Evolutionary conservation across 345 rosid genomes (phyloP), one percentile per base, ranked within the genome.

Genomic region (Eucalyptus coolabah): DNA sequence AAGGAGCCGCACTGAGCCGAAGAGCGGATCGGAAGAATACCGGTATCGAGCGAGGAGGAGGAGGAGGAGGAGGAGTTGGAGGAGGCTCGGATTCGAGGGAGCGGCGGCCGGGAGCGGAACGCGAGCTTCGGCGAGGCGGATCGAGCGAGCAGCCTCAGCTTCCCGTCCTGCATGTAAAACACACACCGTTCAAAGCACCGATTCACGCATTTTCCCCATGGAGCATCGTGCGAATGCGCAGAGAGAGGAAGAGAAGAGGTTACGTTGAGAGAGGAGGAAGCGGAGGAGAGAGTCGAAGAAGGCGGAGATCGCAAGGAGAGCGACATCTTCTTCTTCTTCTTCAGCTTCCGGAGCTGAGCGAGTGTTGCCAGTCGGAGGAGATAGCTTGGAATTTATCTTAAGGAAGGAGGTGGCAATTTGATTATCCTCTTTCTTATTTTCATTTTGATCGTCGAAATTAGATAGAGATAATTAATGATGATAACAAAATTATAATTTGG

Each of bases 281-380:
- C 88, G 26, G 86, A 87, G 8, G 95, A 91, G 92, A 93, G 92
- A 92, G 94, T 88, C 37, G 92, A 51, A 88, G 93, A 92, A 50
- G 95, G 93, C 95, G 99, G 96, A 97, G 96, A 92, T 92, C 92
- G 96, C 99, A 97, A 95, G 92, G 98, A 88, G 92, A 95, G 87
- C 90, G 95, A 50, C 99, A 96, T 96, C 89, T 92, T 63, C 28
- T 56, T 56, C 40, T 51, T 67, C 83, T 56, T 56, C 83, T 54
- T 67, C 85, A 40, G 85, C 47, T 77, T 21, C 85, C 24, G 15
- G 83, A 77, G 47, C 63, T 32, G 80, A 9, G 81, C 24, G 12
- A n/a, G 24, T 5, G 82, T 42, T 1, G 14, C 15, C 28, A 77
- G 44, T 18, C 12, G 45, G 83, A 72, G 44, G 24, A 37, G 45